phyloP scores from a whole-genome alignment of 768 basidiomycete species.

The Lanmaoa pseudosensibilis region DNA sequence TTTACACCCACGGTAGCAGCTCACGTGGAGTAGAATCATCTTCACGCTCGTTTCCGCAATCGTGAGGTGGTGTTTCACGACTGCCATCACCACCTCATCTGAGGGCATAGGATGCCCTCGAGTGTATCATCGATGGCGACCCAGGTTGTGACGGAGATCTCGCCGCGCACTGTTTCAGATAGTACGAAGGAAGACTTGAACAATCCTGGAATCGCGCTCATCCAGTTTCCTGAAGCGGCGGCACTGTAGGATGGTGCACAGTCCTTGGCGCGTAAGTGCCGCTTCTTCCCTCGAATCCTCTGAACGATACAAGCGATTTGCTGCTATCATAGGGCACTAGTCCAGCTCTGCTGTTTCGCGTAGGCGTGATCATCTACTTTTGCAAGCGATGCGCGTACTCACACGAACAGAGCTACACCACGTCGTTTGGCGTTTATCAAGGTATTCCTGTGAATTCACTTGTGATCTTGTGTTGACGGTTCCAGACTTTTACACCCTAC shows the following conservation, averaged over 20 bases:
- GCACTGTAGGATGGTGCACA: slow-evolving; percentile 25
- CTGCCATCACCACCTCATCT: background rate
- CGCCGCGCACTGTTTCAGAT: background rate
- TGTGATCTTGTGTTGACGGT: background rate
- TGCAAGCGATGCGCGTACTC: too few species aligned
- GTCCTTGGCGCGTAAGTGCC: slow-evolving; percentile 25
- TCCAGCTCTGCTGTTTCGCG: too few species aligned
- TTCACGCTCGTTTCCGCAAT: too few species aligned
- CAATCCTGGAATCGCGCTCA: background rate
- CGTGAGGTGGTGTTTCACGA: too few species aligned
- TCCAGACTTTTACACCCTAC: slow-evolving; percentile 40
- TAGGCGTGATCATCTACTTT: background rate
- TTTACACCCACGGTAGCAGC: too few species aligned
- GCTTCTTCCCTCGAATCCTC: too few species aligned
- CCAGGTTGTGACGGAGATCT: background rate
- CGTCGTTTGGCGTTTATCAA: slow-evolving; percentile 44
- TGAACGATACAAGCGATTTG: too few species aligned
- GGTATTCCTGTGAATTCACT: slow-evolving; percentile 15
- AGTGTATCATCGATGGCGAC: slow-evolving; percentile 6
- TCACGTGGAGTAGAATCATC: too few species aligned
- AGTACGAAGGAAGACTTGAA: background rate
- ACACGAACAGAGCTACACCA: slow-evolving; percentile 36
- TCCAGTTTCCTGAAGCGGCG: slow-evolving; percentile 32
- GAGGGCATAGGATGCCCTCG: slow-evolving; percentile 2
- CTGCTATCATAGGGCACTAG: too few species aligned